These are phyloP conservation scores for Symmetrospora coprosmae DNA, from an alignment of 768 basidiomycete genomes.

Conservation along the genomic window DNA sequence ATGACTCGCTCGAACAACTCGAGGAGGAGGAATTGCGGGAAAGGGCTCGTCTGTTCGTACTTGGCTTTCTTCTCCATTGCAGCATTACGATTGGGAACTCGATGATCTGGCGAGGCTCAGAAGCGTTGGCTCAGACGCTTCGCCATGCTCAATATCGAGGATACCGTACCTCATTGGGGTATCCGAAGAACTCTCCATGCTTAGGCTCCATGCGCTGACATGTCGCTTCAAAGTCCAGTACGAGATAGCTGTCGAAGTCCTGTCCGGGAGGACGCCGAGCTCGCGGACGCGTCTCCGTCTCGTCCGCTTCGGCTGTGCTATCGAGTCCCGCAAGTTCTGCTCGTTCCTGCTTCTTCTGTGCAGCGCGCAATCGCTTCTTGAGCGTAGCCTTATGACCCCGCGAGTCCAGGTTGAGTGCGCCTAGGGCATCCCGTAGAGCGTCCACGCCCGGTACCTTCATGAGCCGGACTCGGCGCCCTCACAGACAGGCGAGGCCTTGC, in stretches of 20 bases:
- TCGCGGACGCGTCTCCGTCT: constrained; percentile 13
- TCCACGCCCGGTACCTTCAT: constrained; percentile 27
- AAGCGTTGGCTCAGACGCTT: background rate
- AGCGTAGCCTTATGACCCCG: constrained; percentile 39
- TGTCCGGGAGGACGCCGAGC: no score
- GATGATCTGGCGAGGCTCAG: constrained; percentile 17
- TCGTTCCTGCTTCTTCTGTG: background rate
- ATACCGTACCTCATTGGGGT: constrained; percentile 12
- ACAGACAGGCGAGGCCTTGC: no score
- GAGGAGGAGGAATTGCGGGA: background rate
- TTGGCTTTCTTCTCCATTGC: constrained; percentile 45
- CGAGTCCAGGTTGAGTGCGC: constrained; percentile 34
- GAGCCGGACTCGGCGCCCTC: no score
- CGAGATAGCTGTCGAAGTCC: constrained; percentile 27
- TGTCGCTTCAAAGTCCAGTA: constrained; percentile 21
- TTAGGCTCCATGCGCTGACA: background rate
- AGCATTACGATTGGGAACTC: constrained; percentile 88
- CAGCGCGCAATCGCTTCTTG: constrained; percentile 33
- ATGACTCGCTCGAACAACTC: background rate
- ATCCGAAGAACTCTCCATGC: constrained; percentile 6
- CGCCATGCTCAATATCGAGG: background rate
- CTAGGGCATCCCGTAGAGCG: constrained; percentile 34
- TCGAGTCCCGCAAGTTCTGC: background rate
- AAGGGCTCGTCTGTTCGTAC: background rate
- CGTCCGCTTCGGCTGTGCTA: background rate